These are phyloP conservation scores for Phyllostachys edulis DNA, from an alignment of 176 grass and related monocot species.

Conservation along the genomic window DNA sequence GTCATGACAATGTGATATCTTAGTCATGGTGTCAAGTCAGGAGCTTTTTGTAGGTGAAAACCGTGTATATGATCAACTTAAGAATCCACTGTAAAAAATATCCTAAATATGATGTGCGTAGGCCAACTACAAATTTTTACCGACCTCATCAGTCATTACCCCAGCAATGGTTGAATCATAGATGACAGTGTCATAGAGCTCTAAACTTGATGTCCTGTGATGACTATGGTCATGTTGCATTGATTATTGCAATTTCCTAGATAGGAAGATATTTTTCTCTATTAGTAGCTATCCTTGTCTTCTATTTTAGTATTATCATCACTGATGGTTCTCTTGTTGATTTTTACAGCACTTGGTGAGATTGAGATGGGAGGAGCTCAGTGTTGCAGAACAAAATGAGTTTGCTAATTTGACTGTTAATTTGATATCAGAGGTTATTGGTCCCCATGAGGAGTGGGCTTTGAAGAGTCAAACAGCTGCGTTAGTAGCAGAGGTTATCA, in stretches of 20 bases:
- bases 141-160: neutral
- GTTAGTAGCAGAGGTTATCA: slow-evolving; percentile 84
- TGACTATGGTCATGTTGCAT: neutral
- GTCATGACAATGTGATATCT: neutral
- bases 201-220: neutral
- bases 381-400: slow-evolving; percentile 71
- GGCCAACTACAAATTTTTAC: neutral
- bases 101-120: neutral
- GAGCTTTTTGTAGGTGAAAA: neutral
- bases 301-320: slow-evolving; percentile 18
- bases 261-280: slow-evolving; percentile 1
- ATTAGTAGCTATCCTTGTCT: neutral
- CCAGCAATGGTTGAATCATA: neutral
- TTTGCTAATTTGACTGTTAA: slow-evolving; percentile 83
- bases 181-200: neutral
- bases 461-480: slow-evolving; percentile 98
- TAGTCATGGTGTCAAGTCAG: neutral
- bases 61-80: neutral
- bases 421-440: slow-evolving; percentile 77
- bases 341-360: slow-evolving; percentile 85
- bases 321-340: slow-evolving; percentile 38
- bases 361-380: slow-evolving; percentile 95
- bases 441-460: slow-evolving; percentile 83
- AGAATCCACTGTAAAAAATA: neutral
- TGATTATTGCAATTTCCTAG: neutral